Evolutionary conservation across 2,329 filamentous ascomycete genomes (phyloP).

Genomic region (Daldinia eschscholtzii): DNA sequence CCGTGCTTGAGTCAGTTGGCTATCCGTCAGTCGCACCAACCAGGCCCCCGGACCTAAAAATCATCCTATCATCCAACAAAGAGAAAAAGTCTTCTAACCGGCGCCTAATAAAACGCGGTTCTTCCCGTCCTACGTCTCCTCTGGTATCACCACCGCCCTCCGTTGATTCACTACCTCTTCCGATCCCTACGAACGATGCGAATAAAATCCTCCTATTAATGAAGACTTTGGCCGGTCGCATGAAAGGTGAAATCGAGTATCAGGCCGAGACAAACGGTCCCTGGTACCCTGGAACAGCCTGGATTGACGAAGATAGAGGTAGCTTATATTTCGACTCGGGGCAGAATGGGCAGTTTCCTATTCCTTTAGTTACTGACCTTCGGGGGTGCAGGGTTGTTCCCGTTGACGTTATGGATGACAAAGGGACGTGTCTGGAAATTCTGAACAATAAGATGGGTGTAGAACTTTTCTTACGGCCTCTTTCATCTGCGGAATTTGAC

Average conservation of each 20-base stretch:
- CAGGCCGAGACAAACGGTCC: slow-evolving; percentile 69
- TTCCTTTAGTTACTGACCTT: slow-evolving; percentile 77
- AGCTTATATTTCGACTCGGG: slow-evolving; percentile 81
- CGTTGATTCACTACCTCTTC: slow-evolving; percentile 70
- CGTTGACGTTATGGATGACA: slow-evolving; percentile 61
- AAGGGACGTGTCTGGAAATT: slow-evolving; percentile 66
- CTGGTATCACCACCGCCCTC: slow-evolving; percentile 66
- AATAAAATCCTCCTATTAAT: slow-evolving; percentile 80
- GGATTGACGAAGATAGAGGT: slow-evolving; percentile 81
- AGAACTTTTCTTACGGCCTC: slow-evolving; percentile 74
- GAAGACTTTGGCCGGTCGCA: slow-evolving; percentile 81
- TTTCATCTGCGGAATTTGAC: slow-evolving; percentile 75
- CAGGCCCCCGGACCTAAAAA: slow-evolving; percentile 55
- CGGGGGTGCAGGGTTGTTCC: slow-evolving; percentile 78
- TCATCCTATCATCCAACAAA: slow-evolving; percentile 52
- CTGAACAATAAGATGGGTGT: slow-evolving; percentile 66
- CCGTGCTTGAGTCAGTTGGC: slow-evolving; percentile 59
- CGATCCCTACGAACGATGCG: slow-evolving; percentile 74
- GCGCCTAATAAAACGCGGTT: slow-evolving; percentile 67
- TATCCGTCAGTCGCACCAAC: slow-evolving; percentile 57
- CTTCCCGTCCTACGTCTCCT: slow-evolving; percentile 70
- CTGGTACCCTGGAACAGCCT: slow-evolving; percentile 80
- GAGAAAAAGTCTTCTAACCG: slow-evolving; percentile 64
- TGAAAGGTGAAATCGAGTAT: slow-evolving; percentile 83
- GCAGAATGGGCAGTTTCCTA: slow-evolving; percentile 73